Evolutionary conservation across 2,329 filamentous ascomycete genomes (phyloP), one percentile per base, ranked within the genome.

Genomic region (Cryphonectria nitschkei): DNA sequence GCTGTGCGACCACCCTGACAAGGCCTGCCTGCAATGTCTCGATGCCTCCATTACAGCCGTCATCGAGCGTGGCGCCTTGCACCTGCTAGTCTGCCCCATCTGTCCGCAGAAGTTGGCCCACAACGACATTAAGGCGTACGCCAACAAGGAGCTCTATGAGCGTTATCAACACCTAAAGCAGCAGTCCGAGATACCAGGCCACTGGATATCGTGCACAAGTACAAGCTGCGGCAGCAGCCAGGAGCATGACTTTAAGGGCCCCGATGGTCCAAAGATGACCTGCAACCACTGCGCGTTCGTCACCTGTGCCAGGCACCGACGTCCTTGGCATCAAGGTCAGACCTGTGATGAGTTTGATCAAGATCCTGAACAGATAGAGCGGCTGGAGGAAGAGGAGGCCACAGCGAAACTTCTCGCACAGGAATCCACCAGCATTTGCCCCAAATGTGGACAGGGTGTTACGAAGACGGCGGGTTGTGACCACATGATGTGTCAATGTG

Each of bases 141-240:
- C 68, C 46, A 68, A 14, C 13, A 19, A 39, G 1, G n/a, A 46
- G 7, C 46, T 71, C 43, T 71, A 71, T 50, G 9, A 67, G 50
- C 68, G 68, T 13, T 72, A 72, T 63, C 22, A 43, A 8, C 68
- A 70, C 54, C 69, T 72, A 3, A 71, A 71, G 39, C 46, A 66
- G 39, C 68, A 72, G 62, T 70, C 71, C 32, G 52, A 68, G 62
- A 72, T 70, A 13, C 68, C 71, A 0, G 66, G 71, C n/a, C 71
- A 72, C 50, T 72, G 65, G 19, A 72, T 72, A 26, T 72, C 71
- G 19, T 72, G 71, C n/a, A 72, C 66, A 16, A 70, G 68, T 26
- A 62, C 71, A 26, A 46, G 22, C 2, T 72, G 71, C 41, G 71
- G 71, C 2, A 68, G 65, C 32, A 70, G 71, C 11, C 71, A 72